These are phyloP conservation scores for Chaetomium sp. DNA, from an alignment of 2,329 filamentous ascomycete species.

Conservation along the genomic window DNA sequence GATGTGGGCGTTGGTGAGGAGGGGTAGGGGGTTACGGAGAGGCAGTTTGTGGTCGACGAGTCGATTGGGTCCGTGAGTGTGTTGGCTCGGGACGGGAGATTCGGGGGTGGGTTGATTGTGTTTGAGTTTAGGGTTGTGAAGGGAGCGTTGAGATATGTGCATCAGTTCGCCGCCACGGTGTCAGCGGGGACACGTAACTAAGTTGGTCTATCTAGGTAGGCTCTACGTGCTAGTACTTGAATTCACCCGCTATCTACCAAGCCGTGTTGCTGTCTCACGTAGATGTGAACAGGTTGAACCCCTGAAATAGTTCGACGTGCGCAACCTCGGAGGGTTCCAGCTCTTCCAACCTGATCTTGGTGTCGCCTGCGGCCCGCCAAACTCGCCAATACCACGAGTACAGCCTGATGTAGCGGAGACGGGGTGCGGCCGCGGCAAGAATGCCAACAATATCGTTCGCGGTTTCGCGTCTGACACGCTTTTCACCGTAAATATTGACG, in stretches of 20 bases:
- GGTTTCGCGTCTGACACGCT: neutral
- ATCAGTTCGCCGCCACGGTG: slow-evolving; percentile 10
- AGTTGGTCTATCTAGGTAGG: neutral
- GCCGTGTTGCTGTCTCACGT: neutral
- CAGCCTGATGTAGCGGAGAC: slow-evolving; percentile 13
- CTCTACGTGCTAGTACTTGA: neutral
- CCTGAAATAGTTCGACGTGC: slow-evolving; percentile 12
- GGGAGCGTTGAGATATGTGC: slow-evolving; percentile 17
- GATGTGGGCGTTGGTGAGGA: neutral
- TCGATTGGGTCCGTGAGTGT: slow-evolving; percentile 13
- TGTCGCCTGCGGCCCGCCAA: neutral
- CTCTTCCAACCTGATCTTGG: neutral
- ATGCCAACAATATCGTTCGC: neutral
- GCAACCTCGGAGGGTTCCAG: neutral
- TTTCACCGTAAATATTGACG: neutral
- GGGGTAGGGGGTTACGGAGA: neutral
- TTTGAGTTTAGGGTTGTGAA: slow-evolving; percentile 19
- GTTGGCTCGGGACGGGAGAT: slow-evolving; percentile 11
- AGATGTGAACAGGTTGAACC: too few relatives aligned
- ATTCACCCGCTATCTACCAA: neutral
- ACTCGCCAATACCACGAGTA: neutral
- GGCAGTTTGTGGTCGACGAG: slow-evolving; percentile 5
- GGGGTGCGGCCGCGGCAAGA: neutral
- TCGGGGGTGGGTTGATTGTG: neutral
- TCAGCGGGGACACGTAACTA: neutral